Percentiles rank a stretch among this genome's conserved stretches.
Conservation (phyloP, 352 stramenopile genomes). For the Aphanomyces euteiches region DNA sequence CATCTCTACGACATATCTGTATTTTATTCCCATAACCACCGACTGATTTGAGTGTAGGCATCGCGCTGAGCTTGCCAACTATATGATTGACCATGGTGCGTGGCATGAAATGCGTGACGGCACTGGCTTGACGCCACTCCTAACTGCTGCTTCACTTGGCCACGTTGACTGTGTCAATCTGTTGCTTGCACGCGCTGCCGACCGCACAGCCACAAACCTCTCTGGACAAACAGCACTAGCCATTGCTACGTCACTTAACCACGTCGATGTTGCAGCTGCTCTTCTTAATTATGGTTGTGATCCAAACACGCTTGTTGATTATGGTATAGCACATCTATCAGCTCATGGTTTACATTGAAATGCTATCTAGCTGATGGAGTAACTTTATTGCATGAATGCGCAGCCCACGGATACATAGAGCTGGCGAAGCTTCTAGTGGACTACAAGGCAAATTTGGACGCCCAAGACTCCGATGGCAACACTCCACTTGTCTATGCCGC, state of each 20-base stretch:
- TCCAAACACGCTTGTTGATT: neutral
- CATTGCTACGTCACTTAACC: constrained; percentile 31
- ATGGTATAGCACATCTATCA: constrained; percentile 26
- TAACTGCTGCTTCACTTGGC: constrained; percentile 54
- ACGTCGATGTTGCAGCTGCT: constrained; percentile 43
- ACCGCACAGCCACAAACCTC: constrained; percentile 40
- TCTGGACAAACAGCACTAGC: constrained; percentile 30
- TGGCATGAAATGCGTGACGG: constrained; percentile 72
- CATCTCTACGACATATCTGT: constrained; percentile 37
- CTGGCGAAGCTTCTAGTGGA: constrained; percentile 37
- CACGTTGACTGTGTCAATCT: constrained; percentile 62
- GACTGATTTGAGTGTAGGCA: constrained; percentile 28
- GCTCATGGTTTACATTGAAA: too few relatives aligned
- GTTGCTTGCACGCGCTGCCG: constrained; percentile 59
- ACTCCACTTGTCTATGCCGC: constrained; percentile 79
- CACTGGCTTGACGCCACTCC: constrained; percentile 57
- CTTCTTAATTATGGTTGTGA: constrained; percentile 39
- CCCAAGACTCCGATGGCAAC: constrained; percentile 61
- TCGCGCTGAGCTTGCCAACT: constrained; percentile 53
- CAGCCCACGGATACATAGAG: constrained; percentile 54
- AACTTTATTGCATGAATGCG: constrained; percentile 59
- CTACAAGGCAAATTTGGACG: constrained; percentile 41
- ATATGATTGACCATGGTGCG: constrained; percentile 84
- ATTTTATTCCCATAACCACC: neutral
- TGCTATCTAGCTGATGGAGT: constrained; percentile 36